Conservation (phyloP, 495 filamentous ascomycete species). For the Zalerion maritima region DNA sequence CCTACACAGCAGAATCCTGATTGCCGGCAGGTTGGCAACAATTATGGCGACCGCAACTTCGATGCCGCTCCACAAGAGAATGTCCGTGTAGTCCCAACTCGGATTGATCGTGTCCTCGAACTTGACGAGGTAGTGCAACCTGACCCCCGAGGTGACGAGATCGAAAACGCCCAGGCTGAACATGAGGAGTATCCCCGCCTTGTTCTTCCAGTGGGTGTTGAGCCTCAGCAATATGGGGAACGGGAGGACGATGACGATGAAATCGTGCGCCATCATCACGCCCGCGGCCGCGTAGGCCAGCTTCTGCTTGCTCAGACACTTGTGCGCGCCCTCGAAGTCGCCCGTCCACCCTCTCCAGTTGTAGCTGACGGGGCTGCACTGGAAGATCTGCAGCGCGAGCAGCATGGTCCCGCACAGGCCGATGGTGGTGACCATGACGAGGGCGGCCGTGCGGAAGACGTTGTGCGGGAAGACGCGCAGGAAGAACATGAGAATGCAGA, state of each 20-base stretch:
- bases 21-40: constrained; percentile 23
- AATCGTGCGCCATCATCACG: constrained; percentile 23
- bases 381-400: constrained; percentile 23
- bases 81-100: constrained; percentile 24
- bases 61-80: constrained; percentile 26
- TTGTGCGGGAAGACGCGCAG: constrained; percentile 32
- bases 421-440: constrained; percentile 17
- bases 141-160: constrained; percentile 21
- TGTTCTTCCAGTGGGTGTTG: constrained; percentile 18
- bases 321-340: constrained; percentile 15
- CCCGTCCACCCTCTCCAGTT: constrained; percentile 25
- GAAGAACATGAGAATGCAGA: constrained; percentile 38
- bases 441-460: constrained; percentile 20
- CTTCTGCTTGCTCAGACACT: constrained; percentile 21
- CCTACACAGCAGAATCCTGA: constrained; percentile 18
- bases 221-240: constrained; percentile 20
- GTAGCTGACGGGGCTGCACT: constrained; percentile 23
- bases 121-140: constrained; percentile 18
- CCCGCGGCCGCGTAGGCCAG: constrained; percentile 19
- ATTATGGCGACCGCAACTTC: constrained; percentile 28
- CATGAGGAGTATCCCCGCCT: constrained; percentile 25
- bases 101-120: constrained; percentile 24
- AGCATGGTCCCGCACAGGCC: constrained; percentile 17
- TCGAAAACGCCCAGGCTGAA: constrained; percentile 30
- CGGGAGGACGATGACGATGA: constrained; percentile 26